Conservation (phyloP, 257 asterid species). For the Salvia miltiorrhiza region DNA sequence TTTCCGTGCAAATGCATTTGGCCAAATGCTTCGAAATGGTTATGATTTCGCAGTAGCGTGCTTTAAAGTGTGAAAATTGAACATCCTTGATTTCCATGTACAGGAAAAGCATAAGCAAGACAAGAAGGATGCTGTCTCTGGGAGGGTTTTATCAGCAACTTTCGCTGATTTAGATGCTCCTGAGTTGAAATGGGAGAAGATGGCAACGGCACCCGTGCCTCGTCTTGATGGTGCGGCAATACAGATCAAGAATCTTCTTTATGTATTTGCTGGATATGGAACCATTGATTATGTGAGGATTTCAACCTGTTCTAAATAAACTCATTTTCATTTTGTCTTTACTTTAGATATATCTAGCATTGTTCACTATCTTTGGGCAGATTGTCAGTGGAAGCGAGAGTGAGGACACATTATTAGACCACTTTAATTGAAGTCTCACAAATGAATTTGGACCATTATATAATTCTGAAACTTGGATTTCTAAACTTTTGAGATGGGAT, state of each 20-base stretch:
- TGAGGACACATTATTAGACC: not conserved
- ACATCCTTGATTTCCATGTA: not conserved
- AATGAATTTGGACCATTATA: not conserved
- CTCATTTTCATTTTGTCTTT: not conserved
- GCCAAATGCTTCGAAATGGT: not conserved
- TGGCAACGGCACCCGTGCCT: slow-evolving; percentile 87
- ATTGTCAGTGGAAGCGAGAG: not conserved
- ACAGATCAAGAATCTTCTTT: slow-evolving; percentile 79
- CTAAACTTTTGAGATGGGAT: slow-evolving; percentile 9
- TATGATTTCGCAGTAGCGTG: not conserved
- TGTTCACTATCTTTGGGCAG: not conserved
- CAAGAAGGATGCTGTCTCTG: slow-evolving; percentile 29
- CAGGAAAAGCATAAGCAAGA: slow-evolving; percentile 23
- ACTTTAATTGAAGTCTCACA: not conserved
- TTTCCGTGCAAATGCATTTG: not conserved
- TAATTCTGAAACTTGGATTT: slow-evolving; percentile 3
- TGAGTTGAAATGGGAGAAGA: slow-evolving; percentile 78
- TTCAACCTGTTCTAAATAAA: not conserved
- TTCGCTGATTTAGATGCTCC: slow-evolving; percentile 93
- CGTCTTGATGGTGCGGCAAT: slow-evolving; percentile 96
- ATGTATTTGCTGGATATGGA: slow-evolving; percentile 95
- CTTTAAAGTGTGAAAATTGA: not conserved
- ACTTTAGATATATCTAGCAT: not conserved
- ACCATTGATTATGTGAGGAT: slow-evolving; percentile 74
- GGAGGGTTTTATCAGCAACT: slow-evolving; percentile 71